phyloP scores from a whole-genome alignment of 305 asterid species.

The Coffea humblotiana region DNA sequence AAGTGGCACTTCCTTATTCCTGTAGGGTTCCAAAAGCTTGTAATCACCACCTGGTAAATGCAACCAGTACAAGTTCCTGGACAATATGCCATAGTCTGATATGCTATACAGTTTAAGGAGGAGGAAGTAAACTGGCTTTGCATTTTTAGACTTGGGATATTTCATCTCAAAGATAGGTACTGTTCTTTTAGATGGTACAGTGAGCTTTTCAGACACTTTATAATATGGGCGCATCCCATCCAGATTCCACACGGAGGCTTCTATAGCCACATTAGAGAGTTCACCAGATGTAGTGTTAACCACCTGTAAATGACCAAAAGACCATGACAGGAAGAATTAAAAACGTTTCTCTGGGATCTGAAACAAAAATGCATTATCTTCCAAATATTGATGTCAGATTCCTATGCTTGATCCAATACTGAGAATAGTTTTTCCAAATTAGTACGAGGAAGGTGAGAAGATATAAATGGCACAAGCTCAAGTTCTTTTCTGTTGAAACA shows the following conservation, averaged over 20 bases:
- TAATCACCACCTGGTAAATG: conserved; percentile 74
- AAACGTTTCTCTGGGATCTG: neutral
- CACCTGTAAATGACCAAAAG: conserved; percentile 42
- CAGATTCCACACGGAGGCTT: conserved; percentile 84
- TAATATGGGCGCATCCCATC: conserved; percentile 69
- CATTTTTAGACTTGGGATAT: conserved; percentile 70
- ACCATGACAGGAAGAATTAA: neutral
- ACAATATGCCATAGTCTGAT: conserved; percentile 54
- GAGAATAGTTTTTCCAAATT: neutral
- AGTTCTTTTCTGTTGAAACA: neutral
- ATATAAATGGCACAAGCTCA: neutral
- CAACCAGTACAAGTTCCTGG: conserved; percentile 93
- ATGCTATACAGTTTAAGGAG: conserved; percentile 72
- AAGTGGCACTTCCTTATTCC: conserved; percentile 55
- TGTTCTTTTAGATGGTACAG: conserved; percentile 62
- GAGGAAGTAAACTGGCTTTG: conserved; percentile 80
- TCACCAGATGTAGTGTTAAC: conserved; percentile 72
- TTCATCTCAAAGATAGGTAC: conserved; percentile 60
- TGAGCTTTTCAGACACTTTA: conserved; percentile 58
- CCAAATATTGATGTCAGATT: neutral
- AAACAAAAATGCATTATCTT: neutral
- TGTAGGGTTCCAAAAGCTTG: conserved; percentile 73
- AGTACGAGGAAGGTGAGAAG: neutral
- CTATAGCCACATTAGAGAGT: conserved; percentile 66
- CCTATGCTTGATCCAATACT: neutral